Evolutionary conservation across 495 filamentous ascomycete genomes (phyloP).

Genomic region (Hyphodiscus hymeniophilus): DNA sequence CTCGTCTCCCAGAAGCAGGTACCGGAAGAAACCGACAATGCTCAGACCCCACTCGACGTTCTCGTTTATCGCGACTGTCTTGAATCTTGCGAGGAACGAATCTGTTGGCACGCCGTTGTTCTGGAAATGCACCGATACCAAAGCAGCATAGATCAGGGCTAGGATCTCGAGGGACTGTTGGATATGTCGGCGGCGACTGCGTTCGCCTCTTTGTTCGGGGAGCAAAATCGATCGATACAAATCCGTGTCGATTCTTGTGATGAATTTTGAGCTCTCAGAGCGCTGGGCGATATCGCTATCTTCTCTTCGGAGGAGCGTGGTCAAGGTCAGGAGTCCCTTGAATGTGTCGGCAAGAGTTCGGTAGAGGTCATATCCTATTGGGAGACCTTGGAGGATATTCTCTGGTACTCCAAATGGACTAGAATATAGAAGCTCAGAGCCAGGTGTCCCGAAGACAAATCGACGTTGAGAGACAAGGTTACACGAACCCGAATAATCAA

Average conservation of each 20-base stretch:
- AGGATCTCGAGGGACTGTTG: slow-evolving; percentile 1
- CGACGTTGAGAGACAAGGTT: slow-evolving; percentile 2
- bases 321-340: neutral
- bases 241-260: neutral
- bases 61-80: neutral
- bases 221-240: neutral
- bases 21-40: neutral
- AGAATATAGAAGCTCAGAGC: neutral
- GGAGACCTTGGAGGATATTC: neutral
- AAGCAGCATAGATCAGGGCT: slow-evolving; percentile 2
- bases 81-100: slow-evolving; percentile 1
- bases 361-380: slow-evolving; percentile 5
- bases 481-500: slow-evolving; percentile 7
- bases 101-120: neutral
- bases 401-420: slow-evolving; percentile 1
- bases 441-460: neutral
- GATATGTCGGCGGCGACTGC: slow-evolving; percentile 1
- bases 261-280: slow-evolving; percentile 1
- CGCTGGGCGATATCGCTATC: neutral
- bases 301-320: neutral
- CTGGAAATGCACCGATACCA: neutral
- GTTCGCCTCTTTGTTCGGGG: neutral
- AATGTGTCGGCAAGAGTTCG: neutral
- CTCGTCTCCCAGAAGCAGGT: neutral
- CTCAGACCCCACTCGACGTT: neutral